Conservation (phyloP, 2,329 filamentous ascomycete species). For the Chrysosporium keratinophilum region DNA sequence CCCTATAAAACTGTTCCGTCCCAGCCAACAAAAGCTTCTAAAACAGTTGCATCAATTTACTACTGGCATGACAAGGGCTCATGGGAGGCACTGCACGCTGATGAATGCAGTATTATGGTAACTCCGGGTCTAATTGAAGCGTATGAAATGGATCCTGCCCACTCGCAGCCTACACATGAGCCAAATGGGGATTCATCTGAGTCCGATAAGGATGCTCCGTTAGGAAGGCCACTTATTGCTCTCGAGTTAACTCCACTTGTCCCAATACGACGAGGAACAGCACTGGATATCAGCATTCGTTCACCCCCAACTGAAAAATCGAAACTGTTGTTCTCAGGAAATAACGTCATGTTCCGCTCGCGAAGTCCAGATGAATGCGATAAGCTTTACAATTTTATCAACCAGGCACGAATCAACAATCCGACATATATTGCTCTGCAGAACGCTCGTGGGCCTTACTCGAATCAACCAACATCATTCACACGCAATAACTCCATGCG, state of each 20-base stretch:
- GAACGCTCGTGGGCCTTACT: constrained; percentile 55
- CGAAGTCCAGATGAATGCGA: constrained; percentile 66
- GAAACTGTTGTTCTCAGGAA: constrained; percentile 52
- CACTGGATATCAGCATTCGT: constrained; percentile 85
- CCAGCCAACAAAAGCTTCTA: constrained; percentile 41
- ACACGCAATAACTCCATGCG: constrained; percentile 42
- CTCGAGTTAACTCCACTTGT: constrained; percentile 87
- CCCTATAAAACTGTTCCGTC: constrained; percentile 48
- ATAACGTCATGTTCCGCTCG: constrained; percentile 86
- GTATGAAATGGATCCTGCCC: constrained; percentile 44
- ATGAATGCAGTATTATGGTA: constrained; percentile 53
- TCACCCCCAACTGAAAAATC: constrained; percentile 70
- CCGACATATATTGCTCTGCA: constrained; percentile 74
- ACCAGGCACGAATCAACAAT: constrained; percentile 82
- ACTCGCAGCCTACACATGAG: constrained; percentile 18
- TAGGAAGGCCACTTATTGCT: constrained; percentile 47
- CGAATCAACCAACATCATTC: constrained; percentile 44
- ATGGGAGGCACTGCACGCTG: constrained; percentile 52
- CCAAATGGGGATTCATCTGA: constrained; percentile 17
- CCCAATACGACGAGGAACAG: constrained; percentile 78
- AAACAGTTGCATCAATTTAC: constrained; percentile 51
- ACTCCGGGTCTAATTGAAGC: constrained; percentile 56
- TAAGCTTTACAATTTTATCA: constrained; percentile 73
- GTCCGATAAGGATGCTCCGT: not conserved
- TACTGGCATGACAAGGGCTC: constrained; percentile 53